Base-by-base conservation (phyloP, 192 early-diverging fungal genomes). In the Podila verticillata region DNA sequence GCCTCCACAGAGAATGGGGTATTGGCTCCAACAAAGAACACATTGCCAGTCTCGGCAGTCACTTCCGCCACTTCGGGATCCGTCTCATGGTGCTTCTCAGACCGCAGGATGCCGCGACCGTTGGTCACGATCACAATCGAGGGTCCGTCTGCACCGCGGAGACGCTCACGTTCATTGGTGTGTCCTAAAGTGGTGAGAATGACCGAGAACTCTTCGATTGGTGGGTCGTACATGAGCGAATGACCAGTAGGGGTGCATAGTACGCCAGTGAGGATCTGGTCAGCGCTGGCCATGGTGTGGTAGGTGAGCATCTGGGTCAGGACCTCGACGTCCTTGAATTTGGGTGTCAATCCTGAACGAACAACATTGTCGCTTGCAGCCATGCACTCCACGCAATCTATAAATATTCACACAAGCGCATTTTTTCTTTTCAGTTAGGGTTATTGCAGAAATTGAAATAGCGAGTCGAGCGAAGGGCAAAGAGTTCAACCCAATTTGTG, bases 341-440 rank as follows among this genome's bases (percentile, higher is more conserved):
- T 99, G 17, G 98, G 98, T 7, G 98, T 99, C 65, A 99, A 84
- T 15, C 98, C 98, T 2, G 97, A 94, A 32, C 98, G 93, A 7
- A 99, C 93, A 4, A 99, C 98, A 74, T 99, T 99, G 78, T 99
- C 98, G 57, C 90, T 92, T 9, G 96, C 92, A 10, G 98, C 98
- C 98, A 99, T 99, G 81, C 97, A 98, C 82, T 99, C 98, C 51
- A 99, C 87, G 82, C 94, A 97, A 83, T 99, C 98, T 94, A 63
- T 51, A 36, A 44, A 44, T 44, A 44, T 44, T 44, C 39, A 17
- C 12, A 12, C 13, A 36, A 36, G 6, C 6, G 17, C 39, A 4
- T 12, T 15, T 17, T 10, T 35, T 35, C 9, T 5, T 35, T 35
- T 49, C 48, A 13, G 48, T 54, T 54, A 54, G 51, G n/a, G 13